Evolutionary conservation across 129 eudicot genomes (phyloP).

Genomic region (Glebionis coronaria): DNA sequence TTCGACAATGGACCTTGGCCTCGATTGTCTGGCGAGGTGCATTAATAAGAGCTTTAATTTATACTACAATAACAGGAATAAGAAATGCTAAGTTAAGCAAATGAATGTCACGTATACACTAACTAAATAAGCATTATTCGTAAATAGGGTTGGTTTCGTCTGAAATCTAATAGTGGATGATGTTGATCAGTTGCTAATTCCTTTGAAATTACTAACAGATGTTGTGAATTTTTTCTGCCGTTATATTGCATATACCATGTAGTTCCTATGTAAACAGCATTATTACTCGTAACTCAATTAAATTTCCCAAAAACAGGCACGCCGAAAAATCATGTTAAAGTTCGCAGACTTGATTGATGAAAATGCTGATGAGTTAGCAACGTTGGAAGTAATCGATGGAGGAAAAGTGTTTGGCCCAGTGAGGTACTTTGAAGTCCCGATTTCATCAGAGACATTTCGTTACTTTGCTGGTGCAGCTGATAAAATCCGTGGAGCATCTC

Average conservation of each 20-base stretch:
- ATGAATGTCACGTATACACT: not conserved
- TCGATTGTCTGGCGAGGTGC: conserved; percentile 72
- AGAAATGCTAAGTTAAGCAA: not conserved
- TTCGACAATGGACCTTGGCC: conserved; percentile 97
- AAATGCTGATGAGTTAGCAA: conserved; percentile 61
- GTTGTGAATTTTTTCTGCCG: no score
- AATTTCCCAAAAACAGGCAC: conserved; percentile 35
- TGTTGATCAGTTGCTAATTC: no score
- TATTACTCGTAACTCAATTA: not conserved
- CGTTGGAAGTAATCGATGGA: conserved; percentile 58
- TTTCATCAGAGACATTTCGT: conserved; percentile 44
- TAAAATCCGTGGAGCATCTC: conserved; percentile 75
- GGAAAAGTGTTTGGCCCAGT: conserved; percentile 48
- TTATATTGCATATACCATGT: not conserved
- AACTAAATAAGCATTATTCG: no score
- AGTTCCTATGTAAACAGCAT: not conserved
- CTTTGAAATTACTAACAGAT: no score
- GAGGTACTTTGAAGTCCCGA: conserved; percentile 43
- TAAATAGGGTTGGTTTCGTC: no score
- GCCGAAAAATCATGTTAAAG: conserved; percentile 58
- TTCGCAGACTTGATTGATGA: conserved; percentile 69
- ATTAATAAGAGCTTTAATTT: not conserved
- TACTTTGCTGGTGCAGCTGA: conserved; percentile 96
- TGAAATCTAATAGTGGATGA: no score
- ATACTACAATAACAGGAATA: no score